Conservation (phyloP, 148 eudicot species). For the Nyssa sinensis region DNA sequence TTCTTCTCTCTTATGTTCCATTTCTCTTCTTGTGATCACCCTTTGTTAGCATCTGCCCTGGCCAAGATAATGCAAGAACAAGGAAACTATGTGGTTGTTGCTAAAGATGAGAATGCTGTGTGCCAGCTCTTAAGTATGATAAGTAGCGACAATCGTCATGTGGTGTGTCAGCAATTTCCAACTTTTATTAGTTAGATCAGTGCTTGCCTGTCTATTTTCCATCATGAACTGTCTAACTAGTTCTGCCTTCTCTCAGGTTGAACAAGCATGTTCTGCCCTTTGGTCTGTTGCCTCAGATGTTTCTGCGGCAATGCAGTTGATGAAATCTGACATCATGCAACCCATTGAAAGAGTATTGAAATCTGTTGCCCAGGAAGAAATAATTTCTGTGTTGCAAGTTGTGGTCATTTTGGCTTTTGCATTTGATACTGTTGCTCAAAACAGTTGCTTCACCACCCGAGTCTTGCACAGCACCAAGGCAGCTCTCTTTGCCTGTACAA, state of each 20-base stretch:
- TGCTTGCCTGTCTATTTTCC: too few species aligned
- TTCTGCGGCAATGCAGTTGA: conserved; percentile 70
- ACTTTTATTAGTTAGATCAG: not conserved
- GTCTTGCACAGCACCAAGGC: conserved; percentile 68
- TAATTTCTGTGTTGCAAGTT: conserved; percentile 81
- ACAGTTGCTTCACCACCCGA: conserved; percentile 59
- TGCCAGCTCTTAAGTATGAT: conserved; percentile 99
- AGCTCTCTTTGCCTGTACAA: conserved; percentile 63
- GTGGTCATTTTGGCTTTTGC: conserved; percentile 84
- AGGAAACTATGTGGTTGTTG: conserved; percentile 72
- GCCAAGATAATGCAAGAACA: conserved; percentile 95
- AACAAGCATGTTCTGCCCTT: conserved; percentile 96
- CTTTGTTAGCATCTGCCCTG: conserved; percentile 88
- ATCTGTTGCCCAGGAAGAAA: conserved; percentile 69
- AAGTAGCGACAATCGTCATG: conserved; percentile 90
- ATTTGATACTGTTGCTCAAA: conserved; percentile 80
- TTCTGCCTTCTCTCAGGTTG: conserved; percentile 60
- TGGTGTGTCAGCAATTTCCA: too few species aligned
- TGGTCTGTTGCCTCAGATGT: conserved; percentile 90
- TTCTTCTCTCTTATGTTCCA: conserved; percentile 98
- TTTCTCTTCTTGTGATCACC: conserved; percentile 98
- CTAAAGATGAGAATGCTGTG: conserved; percentile 97
- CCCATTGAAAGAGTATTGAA: conserved; percentile 77
- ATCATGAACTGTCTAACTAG: conserved; percentile 1
- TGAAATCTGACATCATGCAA: conserved; percentile 95